Percentiles rank a stretch among this genome's conserved stretches.
Conservation (phyloP, 768 basidiomycete species). For the Coprinopsis marcescibilis region DNA sequence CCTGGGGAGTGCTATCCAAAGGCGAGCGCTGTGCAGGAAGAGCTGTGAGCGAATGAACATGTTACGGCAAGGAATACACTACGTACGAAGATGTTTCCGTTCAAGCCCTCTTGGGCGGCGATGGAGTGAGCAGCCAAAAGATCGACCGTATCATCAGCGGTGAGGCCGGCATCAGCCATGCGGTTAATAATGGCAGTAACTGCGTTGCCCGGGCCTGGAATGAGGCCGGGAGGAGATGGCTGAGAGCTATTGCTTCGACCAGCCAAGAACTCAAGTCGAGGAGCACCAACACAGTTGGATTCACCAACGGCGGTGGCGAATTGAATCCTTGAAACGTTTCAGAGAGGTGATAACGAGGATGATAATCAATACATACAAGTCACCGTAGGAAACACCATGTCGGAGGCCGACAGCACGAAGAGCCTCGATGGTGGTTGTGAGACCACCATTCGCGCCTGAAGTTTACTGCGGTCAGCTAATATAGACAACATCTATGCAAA, state of each 20-base stretch:
- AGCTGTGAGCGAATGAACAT: slow-evolving; percentile 11
- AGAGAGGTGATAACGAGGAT: not conserved
- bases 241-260: slow-evolving; percentile 30
- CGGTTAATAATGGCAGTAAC: slow-evolving; percentile 27
- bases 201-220: slow-evolving; percentile 26
- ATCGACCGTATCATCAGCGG: slow-evolving; percentile 30
- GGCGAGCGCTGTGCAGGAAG: slow-evolving; percentile 24
- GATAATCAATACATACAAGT: slow-evolving; percentile 31
- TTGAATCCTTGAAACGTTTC: slow-evolving; percentile 28
- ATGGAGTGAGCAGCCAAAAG: slow-evolving; percentile 29
- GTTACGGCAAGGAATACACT: slow-evolving; percentile 12
- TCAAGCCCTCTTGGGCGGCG: slow-evolving; percentile 23
- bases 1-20: slow-evolving; percentile 40
- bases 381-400: slow-evolving; percentile 35
- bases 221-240: slow-evolving; percentile 24
- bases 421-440: slow-evolving; percentile 34
- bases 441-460: slow-evolving; percentile 32
- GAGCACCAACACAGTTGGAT: slow-evolving; percentile 39
- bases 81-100: slow-evolving; percentile 12
- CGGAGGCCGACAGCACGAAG: slow-evolving; percentile 29
- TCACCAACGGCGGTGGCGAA: slow-evolving; percentile 42
- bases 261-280: slow-evolving; percentile 33
- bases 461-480: not conserved
- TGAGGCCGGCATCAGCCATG: slow-evolving; percentile 31
- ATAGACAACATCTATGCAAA: not conserved